These are phyloP conservation scores for Fusarium graminum DNA, from an alignment of 2,329 filamentous ascomycete species.

Conservation along the genomic window DNA sequence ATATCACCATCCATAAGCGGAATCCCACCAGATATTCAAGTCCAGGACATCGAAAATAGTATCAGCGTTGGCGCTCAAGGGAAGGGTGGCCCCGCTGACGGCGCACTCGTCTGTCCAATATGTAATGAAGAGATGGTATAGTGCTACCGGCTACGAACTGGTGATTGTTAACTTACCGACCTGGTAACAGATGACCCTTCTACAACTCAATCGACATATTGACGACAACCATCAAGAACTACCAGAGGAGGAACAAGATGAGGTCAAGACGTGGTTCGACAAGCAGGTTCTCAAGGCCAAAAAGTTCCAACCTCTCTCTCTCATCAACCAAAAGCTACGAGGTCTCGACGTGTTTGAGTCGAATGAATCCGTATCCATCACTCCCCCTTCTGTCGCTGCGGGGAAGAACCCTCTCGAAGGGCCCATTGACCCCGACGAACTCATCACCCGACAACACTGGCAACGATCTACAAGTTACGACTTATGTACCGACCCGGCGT, in stretches of 20 bases:
- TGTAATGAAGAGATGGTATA: conserved; percentile 96
- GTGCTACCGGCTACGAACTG: conserved; percentile 28
- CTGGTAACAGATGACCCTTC: conserved; percentile 77
- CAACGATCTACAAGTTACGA: conserved; percentile 81
- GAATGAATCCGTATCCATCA: conserved; percentile 73
- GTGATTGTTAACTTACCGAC: background rate
- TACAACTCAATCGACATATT: conserved; percentile 88
- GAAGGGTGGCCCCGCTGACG: conserved; percentile 63
- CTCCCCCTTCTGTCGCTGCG: conserved; percentile 50
- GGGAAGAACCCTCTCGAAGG: conserved; percentile 58
- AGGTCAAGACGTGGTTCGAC: conserved; percentile 97
- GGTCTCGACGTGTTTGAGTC: conserved; percentile 94
- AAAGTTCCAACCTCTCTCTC: conserved; percentile 88
- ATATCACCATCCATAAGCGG: conserved; percentile 71
- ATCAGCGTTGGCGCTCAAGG: conserved; percentile 75
- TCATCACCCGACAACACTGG: conserved; percentile 92
- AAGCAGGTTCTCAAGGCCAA: conserved; percentile 94
- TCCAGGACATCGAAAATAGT: conserved; percentile 84
- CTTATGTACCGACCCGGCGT: conserved; percentile 87
- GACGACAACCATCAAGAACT: conserved; percentile 93
- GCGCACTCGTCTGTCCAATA: conserved; percentile 91
- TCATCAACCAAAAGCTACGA: conserved; percentile 93
- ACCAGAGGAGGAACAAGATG: conserved; percentile 88
- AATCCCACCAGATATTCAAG: conserved; percentile 73
- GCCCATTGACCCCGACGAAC: conserved; percentile 83